These are phyloP conservation scores for Fusarium subtropicale DNA, from an alignment of 2,329 filamentous ascomycete species.

Conservation along the genomic window DNA sequence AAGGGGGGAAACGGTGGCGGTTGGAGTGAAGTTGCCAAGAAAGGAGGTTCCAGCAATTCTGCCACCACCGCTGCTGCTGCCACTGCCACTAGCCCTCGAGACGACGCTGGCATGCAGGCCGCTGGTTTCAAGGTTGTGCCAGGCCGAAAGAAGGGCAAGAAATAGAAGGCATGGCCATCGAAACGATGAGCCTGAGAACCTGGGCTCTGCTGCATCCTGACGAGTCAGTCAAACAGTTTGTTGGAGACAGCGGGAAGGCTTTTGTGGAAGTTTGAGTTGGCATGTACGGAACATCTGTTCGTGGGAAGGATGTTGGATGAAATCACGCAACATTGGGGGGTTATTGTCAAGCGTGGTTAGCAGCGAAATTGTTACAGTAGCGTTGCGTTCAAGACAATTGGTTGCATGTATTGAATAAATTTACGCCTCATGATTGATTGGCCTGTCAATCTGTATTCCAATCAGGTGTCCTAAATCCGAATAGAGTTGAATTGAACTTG, in stretches of 20 bases:
- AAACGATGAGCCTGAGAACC: background rate
- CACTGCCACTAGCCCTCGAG: conserved; percentile 55
- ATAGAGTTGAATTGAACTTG: background rate
- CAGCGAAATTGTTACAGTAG: background rate
- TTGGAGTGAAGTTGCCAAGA: conserved; percentile 98
- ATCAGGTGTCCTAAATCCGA: background rate
- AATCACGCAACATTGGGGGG: background rate
- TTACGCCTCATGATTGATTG: background rate
- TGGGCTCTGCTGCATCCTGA: background rate
- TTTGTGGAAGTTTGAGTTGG: background rate
- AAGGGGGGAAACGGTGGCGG: conserved; percentile 69
- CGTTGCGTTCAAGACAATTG: background rate
- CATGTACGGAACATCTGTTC: background rate
- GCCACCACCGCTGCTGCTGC: conserved; percentile 35
- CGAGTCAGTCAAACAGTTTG: background rate
- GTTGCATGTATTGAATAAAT: background rate
- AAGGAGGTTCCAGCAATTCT: conserved; percentile 66
- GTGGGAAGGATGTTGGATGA: background rate
- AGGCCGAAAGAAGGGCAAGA: conserved; percentile 91
- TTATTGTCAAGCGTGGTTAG: background rate
- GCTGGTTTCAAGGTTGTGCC: conserved; percentile 90
- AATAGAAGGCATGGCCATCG: conserved; percentile 56
- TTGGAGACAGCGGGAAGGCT: background rate
- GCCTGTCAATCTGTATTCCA: background rate
- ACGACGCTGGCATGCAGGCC: conserved; percentile 56